Conservation (phyloP, 257 asterid species). For the Fraxinus excelsior region DNA sequence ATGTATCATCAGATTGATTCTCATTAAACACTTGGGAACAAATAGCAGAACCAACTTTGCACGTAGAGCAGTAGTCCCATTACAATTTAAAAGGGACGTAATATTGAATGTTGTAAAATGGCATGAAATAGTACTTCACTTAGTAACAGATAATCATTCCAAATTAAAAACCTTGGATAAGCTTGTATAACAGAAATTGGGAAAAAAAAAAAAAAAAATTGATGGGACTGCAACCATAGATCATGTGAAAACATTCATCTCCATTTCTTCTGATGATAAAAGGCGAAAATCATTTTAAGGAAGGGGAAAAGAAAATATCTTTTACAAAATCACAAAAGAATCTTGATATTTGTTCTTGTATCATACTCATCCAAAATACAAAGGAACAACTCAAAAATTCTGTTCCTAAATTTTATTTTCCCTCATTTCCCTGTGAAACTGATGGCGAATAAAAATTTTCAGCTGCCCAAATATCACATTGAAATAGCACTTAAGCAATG, state of each 20-base stretch:
- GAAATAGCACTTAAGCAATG: too few species aligned
- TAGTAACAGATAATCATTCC: not conserved
- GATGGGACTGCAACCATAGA: constrained; percentile 4
- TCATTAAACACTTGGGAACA: not conserved
- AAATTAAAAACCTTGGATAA: not conserved
- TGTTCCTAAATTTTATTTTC: not conserved
- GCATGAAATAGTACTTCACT: not conserved
- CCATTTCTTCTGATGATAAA: not conserved
- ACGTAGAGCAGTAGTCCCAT: not conserved
- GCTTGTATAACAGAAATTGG: not conserved
- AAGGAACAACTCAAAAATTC: not conserved
- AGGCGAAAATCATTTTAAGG: constrained; percentile 3
- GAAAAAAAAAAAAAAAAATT: not conserved
- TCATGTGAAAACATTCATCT: not conserved
- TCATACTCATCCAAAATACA: not conserved
- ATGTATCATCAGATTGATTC: not conserved
- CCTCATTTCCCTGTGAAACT: not conserved
- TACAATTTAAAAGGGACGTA: not conserved
- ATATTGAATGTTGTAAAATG: constrained; percentile 5
- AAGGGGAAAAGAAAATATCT: not conserved
- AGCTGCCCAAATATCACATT: not conserved
- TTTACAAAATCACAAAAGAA: not conserved
- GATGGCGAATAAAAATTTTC: not conserved
- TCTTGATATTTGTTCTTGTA: constrained; percentile 2
- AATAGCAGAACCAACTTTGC: constrained; percentile 7